A percentile compares a stretch with the other conserved stretches of the same genome.
Conservation (phyloP, 305 asterid genomes). For the Fraxinus angustifolia region DNA sequence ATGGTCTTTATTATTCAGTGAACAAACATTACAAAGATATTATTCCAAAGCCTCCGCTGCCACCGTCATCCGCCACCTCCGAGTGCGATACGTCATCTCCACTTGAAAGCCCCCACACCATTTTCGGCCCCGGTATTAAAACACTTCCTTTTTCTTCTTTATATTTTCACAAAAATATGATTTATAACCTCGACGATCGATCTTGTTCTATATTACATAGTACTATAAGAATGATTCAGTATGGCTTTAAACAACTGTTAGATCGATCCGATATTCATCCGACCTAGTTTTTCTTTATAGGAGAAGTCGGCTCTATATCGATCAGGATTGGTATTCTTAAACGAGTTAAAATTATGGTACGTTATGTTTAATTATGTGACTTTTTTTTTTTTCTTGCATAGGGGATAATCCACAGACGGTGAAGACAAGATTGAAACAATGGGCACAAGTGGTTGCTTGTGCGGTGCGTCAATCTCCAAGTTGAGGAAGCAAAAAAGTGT, state of each 20-base stretch:
- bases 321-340: not conserved
- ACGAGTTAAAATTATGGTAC: slow-evolving; percentile 46
- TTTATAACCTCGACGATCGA: not conserved
- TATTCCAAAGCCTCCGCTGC: slow-evolving; percentile 25
- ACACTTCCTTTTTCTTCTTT: not conserved
- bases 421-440: slow-evolving; percentile 67
- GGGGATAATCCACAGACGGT: slow-evolving; percentile 59
- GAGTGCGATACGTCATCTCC: slow-evolving; percentile 45
- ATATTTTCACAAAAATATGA: not conserved
- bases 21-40: slow-evolving; percentile 42
- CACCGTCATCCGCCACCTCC: slow-evolving; percentile 25
- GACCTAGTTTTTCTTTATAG: too few relatives aligned
- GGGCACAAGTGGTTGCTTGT: slow-evolving; percentile 80
- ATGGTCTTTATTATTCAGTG: slow-evolving; percentile 58
- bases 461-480: slow-evolving; percentile 56
- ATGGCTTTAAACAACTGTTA: not conserved
- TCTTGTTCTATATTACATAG: not conserved
- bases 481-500: not conserved
- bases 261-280: not conserved
- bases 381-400: not conserved
- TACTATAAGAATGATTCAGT: too few relatives aligned
- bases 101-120: slow-evolving; percentile 48
- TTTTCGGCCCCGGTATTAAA: slow-evolving; percentile 44
- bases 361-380: not conserved
- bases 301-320: too few relatives aligned